Percentiles rank a stretch among this genome's conserved stretches.
Conservation (phyloP, 352 stramenopile species). For the Elongisporangium undulatum region DNA sequence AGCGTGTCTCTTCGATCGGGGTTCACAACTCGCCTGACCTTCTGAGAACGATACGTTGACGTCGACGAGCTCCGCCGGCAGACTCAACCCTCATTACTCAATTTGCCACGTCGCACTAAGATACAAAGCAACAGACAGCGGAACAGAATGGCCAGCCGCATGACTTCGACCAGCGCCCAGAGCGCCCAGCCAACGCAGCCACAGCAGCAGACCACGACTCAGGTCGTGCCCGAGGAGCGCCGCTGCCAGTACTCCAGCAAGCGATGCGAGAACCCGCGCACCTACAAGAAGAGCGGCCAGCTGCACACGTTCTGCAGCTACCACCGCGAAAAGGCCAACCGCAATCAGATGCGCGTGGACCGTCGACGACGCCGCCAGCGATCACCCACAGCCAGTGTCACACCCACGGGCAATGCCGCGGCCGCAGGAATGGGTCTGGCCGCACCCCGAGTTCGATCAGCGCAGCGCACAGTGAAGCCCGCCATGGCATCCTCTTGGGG, state of each 20-base stretch:
- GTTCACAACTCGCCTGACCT: neutral
- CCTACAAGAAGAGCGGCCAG: slow-evolving; percentile 59
- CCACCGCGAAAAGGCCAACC: slow-evolving; percentile 68
- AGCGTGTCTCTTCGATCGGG: neutral
- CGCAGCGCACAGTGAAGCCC: neutral
- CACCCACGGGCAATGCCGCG: neutral
- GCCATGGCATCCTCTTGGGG: neutral
- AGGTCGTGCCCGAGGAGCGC: slow-evolving; percentile 24
- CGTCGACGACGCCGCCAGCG: slow-evolving; percentile 29
- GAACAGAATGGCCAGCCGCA: neutral
- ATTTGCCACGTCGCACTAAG: neutral
- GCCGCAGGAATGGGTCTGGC: neutral
- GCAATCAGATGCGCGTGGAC: slow-evolving; percentile 68
- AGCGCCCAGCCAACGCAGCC: neutral
- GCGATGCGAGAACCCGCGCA: slow-evolving; percentile 49
- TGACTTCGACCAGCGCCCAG: neutral
- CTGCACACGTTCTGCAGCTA: slow-evolving; percentile 72
- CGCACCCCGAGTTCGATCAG: neutral
- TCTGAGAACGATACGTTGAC: neutral
- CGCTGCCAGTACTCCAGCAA: slow-evolving; percentile 77
- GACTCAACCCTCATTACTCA: slow-evolving; percentile 1
- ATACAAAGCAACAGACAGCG: neutral
- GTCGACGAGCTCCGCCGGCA: neutral
- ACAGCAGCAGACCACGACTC: slow-evolving; percentile 3
- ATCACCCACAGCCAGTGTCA: neutral